Conservation (phyloP, 768 basidiomycete genomes). For the Naganishia randhawae region DNA sequence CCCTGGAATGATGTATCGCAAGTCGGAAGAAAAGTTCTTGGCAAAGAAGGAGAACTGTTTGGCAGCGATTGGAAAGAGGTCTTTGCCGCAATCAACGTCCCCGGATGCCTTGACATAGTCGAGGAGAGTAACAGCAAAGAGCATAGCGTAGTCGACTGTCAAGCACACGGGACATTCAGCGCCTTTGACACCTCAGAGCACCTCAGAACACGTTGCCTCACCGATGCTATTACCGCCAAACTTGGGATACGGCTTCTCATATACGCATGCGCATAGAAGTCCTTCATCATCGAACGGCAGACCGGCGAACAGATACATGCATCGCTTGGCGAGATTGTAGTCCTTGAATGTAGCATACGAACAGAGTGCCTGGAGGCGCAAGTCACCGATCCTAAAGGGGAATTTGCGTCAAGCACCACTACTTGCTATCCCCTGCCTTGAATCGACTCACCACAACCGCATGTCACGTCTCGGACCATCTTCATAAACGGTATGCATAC, state of each 20-base stretch:
- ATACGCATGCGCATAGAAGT: constrained; percentile 31
- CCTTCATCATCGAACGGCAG: constrained; percentile 35
- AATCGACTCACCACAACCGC: constrained; percentile 36
- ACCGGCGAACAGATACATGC: constrained; percentile 38
- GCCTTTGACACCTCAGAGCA: not conserved
- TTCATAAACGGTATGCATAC: constrained; percentile 42
- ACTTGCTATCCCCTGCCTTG: too few species aligned
- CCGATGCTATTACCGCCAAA: constrained; percentile 32
- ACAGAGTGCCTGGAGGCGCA: constrained; percentile 37
- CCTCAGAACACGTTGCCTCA: not conserved
- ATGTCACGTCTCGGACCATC: constrained; percentile 40
- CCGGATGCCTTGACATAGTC: constrained; percentile 34
- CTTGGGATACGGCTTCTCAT: constrained; percentile 31
- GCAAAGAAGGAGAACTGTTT: constrained; percentile 31
- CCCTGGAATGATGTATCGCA: constrained; percentile 20
- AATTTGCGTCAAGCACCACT: too few species aligned
- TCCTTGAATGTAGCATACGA: constrained; percentile 38
- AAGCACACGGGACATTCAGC: not conserved
- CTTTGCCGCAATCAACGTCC: constrained; percentile 31
- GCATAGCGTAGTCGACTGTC: constrained; percentile 34
- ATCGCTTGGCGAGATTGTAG: constrained; percentile 36
- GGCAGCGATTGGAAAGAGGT: constrained; percentile 30
- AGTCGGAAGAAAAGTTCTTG: not conserved
- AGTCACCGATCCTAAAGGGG: constrained; percentile 35
- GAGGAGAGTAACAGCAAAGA: constrained; percentile 33